Conservation (phyloP, 345 rosid species). For the Gossypium raimondii region DNA sequence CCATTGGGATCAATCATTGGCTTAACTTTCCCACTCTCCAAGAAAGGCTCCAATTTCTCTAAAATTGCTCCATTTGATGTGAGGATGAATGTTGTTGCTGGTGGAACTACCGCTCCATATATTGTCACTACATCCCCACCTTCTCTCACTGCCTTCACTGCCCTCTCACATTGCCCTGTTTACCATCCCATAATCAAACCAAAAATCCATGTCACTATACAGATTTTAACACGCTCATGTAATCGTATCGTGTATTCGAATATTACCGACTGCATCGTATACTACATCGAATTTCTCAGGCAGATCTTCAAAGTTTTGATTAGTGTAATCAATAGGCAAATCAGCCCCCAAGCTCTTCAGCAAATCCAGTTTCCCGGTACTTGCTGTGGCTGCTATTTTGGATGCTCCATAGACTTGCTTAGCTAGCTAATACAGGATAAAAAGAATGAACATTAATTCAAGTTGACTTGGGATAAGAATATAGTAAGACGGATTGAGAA, state of each 20-base stretch:
- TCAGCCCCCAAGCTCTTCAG: conserved; percentile 81
- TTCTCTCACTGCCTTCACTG: conserved; percentile 77
- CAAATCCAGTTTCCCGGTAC: conserved; percentile 65
- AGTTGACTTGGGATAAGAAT: too few species aligned
- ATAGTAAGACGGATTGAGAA: not conserved
- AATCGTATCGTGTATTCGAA: not conserved
- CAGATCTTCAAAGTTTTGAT: conserved; percentile 74
- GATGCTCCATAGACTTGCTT: conserved; percentile 88
- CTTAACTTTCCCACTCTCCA: conserved; percentile 78
- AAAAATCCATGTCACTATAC: not conserved
- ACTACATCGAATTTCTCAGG: conserved; percentile 76
- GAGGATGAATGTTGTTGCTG: conserved; percentile 74
- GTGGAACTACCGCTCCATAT: conserved; percentile 62
- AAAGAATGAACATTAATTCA: too few species aligned
- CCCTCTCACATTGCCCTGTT: conserved; percentile 79
- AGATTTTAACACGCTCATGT: not conserved
- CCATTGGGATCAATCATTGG: conserved; percentile 80
- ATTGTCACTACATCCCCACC: conserved; percentile 85
- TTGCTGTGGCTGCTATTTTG: conserved; percentile 75
- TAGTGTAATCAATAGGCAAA: conserved; percentile 85
- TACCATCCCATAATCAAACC: not conserved
- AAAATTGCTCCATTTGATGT: conserved; percentile 66
- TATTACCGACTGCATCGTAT: conserved; percentile 81
- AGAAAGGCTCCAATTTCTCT: conserved; percentile 72
- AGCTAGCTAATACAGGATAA: conserved; percentile 51